Evolutionary conservation across 1,284 basidiomycete species (phyloP).

Genomic region (Apiotrichum akiyoshidainum): DNA sequence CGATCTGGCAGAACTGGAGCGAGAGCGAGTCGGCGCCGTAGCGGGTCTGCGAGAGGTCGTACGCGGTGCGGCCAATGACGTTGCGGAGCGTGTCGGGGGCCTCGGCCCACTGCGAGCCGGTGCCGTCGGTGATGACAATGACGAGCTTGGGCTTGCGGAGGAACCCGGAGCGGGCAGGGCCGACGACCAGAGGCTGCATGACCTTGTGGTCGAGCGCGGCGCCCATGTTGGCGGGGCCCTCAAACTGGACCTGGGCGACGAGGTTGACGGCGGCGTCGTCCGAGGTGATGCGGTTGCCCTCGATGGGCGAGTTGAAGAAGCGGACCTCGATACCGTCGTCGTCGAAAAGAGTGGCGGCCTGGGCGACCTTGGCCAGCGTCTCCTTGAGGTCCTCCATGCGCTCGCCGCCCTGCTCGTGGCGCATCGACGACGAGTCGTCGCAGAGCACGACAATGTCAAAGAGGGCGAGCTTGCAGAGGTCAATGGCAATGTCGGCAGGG

Average conservation of each 20-base stretch:
- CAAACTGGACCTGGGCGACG: slow-evolving; percentile 34
- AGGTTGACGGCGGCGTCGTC: slow-evolving; percentile 45
- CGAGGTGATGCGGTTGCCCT: slow-evolving; percentile 51
- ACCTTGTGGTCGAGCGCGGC: slow-evolving; percentile 51
- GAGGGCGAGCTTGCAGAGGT: slow-evolving; percentile 21
- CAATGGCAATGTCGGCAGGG: slow-evolving; percentile 49
- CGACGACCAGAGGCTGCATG: slow-evolving; percentile 52
- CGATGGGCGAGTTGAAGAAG: slow-evolving; percentile 52
- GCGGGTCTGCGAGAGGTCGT: slow-evolving; percentile 9
- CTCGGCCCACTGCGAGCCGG: slow-evolving; percentile 9
- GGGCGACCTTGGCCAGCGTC: slow-evolving; percentile 49
- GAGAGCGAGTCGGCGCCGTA: slow-evolving; percentile 14
- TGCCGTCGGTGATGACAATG: slow-evolving; percentile 48
- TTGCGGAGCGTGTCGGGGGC: slow-evolving; percentile 13
- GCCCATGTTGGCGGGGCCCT: slow-evolving; percentile 37
- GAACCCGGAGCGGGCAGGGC: slow-evolving; percentile 41
- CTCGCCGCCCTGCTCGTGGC: slow-evolving; percentile 15
- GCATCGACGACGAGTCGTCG: slow-evolving; percentile 19
- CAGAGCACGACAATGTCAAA: slow-evolving; percentile 21
- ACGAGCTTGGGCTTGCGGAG: slow-evolving; percentile 53
- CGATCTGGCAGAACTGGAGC: slow-evolving; percentile 21
- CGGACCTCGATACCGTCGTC: slow-evolving; percentile 50
- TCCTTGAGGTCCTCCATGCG: slow-evolving; percentile 47
- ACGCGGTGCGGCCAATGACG: slow-evolving; percentile 9
- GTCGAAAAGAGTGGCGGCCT: slow-evolving; percentile 52